Conservation (phyloP, 2,329 filamentous ascomycete genomes). For the Ophiostoma piceae region DNA sequence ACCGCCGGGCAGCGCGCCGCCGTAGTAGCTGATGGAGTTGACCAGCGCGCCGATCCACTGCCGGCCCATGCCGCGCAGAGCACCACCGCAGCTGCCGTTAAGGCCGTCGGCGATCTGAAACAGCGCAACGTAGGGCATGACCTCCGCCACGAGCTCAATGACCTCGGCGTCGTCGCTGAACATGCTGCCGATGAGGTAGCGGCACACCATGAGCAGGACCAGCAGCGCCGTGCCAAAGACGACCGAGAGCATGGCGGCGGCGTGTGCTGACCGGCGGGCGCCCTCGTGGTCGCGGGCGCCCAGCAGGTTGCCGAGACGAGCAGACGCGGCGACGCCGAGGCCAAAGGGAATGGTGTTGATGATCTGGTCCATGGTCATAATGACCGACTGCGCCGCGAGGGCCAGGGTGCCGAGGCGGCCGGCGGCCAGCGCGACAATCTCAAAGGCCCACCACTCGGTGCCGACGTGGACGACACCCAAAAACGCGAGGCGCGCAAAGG, state of each 20-base stretch:
- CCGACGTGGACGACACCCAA: conserved; percentile 78
- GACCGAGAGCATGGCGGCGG: conserved; percentile 67
- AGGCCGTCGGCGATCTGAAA: conserved; percentile 88
- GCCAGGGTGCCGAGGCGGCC: conserved; percentile 73
- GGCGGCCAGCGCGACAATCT: conserved; percentile 79
- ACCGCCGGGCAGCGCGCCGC: conserved; percentile 71
- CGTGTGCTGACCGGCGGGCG: conserved; percentile 67
- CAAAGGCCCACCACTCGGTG: conserved; percentile 93
- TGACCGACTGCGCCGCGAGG: conserved; percentile 76
- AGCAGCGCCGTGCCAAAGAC: conserved; percentile 64
- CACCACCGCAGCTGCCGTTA: conserved; percentile 78
- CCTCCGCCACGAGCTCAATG: conserved; percentile 64
- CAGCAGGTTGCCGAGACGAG: conserved; percentile 73
- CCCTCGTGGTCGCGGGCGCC: conserved; percentile 61
- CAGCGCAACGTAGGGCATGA: conserved; percentile 80
- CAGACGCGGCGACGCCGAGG: conserved; percentile 72
- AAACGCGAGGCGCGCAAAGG: conserved; percentile 68
- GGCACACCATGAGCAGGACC: conserved; percentile 62
- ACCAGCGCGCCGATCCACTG: conserved; percentile 81
- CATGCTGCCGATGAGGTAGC: conserved; percentile 66
- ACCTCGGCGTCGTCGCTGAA: conserved; percentile 77
- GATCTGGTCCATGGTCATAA: conserved; percentile 84
- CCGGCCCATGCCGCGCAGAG: conserved; percentile 74
- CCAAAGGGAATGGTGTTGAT: conserved; percentile 85
- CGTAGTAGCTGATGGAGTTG: conserved; percentile 79